Conservation (phyloP, 2,329 filamentous ascomycete species). For the Fusarium fujikuroi region DNA sequence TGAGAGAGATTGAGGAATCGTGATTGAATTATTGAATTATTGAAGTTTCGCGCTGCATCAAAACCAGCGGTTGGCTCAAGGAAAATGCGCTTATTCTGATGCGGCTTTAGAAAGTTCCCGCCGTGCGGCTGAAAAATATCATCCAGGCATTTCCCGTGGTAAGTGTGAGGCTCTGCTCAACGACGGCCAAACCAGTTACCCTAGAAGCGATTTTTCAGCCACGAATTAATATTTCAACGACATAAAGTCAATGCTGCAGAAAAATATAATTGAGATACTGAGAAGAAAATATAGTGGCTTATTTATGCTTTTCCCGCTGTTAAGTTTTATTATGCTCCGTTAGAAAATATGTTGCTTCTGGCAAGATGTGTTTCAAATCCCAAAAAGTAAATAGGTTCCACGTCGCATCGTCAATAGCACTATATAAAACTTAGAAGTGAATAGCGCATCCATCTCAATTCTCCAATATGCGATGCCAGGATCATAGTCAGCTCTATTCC, state of each 20-base stretch:
- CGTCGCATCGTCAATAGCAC: too few species aligned
- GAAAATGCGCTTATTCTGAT: not conserved
- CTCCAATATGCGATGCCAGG: not conserved
- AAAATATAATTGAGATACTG: fast-evolving
- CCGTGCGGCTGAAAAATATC: not conserved
- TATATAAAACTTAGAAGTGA: fast-evolving
- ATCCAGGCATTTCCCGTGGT: not conserved
- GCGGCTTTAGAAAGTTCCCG: not conserved
- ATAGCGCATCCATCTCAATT: fast-evolving
- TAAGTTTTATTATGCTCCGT: fast-evolving
- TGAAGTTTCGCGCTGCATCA: too few species aligned
- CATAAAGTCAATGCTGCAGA: fast-evolving
- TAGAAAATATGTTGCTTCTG: not conserved
- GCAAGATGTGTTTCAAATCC: fast-evolving
- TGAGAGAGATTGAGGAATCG: fast-evolving
- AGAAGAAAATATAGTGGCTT: fast-evolving
- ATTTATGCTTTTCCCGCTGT: not conserved
- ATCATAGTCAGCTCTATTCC: fast-evolving
- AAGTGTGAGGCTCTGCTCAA: not conserved
- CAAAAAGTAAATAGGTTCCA: too few species aligned
- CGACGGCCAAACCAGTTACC: not conserved
- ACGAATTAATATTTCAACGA: too few species aligned
- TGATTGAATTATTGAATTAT: fast-evolving
- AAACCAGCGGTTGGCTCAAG: fast-evolving
- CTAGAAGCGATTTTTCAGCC: not conserved